Percentiles rank a stretch among this genome's conserved stretches.
Evolutionary conservation across 2,329 filamentous ascomycete genomes (phyloP).

Genomic region (Neoarthrinium moseri): DNA sequence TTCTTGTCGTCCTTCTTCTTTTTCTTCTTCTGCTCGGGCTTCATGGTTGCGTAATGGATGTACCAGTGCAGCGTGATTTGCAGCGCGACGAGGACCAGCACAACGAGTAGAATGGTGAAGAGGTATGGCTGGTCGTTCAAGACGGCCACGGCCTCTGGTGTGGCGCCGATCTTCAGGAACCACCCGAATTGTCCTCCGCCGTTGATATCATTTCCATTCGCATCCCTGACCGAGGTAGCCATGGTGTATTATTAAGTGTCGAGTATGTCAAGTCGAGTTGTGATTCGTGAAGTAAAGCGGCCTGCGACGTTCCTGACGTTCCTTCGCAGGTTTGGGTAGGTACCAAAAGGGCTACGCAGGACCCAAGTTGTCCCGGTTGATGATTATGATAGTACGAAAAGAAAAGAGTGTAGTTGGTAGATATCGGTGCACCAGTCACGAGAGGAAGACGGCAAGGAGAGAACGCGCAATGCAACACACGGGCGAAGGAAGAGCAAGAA

Average conservation of each 20-base stretch:
- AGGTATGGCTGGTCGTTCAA: conserved; percentile 61
- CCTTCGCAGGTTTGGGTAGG: conserved; percentile 6
- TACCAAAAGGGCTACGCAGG: conserved; percentile 7
- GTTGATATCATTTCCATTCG: conserved; percentile 8
- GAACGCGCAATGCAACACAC: not conserved
- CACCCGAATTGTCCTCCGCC: conserved; percentile 56
- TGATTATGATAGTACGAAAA: conserved; percentile 2
- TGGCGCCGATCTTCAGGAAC: conserved; percentile 56
- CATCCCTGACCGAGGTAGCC: conserved; percentile 2
- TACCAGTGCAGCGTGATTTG: conserved; percentile 52
- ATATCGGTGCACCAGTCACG: conserved; percentile 7
- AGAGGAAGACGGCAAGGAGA: not conserved
- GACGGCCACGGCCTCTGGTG: conserved; percentile 54
- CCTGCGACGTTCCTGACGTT: conserved; percentile 14
- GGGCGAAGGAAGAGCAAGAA: conserved; percentile 8
- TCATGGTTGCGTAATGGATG: conserved; percentile 59
- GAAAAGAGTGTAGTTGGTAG: not conserved
- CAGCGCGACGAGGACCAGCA: conserved; percentile 47
- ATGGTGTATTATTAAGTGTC: conserved; percentile 8
- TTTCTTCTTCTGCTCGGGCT: conserved; percentile 59
- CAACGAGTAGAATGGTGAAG: conserved; percentile 56
- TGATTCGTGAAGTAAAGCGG: not conserved
- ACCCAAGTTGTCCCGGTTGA: not conserved
- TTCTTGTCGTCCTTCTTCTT: conserved; percentile 45
- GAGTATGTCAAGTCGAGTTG: not conserved